Base-by-base conservation (phyloP, 768 basidiomycete genomes). In the Phanerodontia chrysosporium region DNA sequence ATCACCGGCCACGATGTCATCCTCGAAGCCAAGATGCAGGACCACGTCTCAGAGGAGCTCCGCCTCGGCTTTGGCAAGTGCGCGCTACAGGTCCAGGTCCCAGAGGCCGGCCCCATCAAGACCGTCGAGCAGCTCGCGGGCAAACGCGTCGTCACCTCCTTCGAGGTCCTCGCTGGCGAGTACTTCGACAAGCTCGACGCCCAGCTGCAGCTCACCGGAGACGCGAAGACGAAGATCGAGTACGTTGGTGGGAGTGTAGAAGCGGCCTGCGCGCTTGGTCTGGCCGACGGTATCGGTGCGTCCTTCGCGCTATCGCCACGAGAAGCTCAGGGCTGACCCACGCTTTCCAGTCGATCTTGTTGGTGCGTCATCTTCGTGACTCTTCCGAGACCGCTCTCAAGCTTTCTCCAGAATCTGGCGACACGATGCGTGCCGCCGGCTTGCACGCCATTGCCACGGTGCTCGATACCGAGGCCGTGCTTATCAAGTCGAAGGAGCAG, bases 1-100 rank as follows among this genome's bases (percentile, higher is more conserved):
- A 97, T 99, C 66, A 98, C 97, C 9, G 97, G 97, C 3, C 95
- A 98, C 75, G 97, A 99, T 76, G 92, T 97, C 62, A 91, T 98
- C 64, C 83, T 95, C 48, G 96, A 99, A 73, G 81, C 94, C 1
- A 75, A 86, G 57, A 94, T 97, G 87, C 78, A 90, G 62, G 71
- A 79, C 13, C 81, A 84, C 59, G 86, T 98, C 57, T 84, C 85
- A 1, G 90, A 97, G 67, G 78, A 86, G 14, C 82, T 95, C 13
- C 86, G 84, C 2, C 85, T 99, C 52, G 92, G 87, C 0, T 98
- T 98, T 66, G 96, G 96, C 5, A 95, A 93, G 72, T 98, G 97
- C 69, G 75, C 86, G 0, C 76, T 97, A 12, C 87, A 92, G 73
- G 83, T 98, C 1, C 96, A 98, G 72, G 94, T 95, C 0, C 96